These are phyloP conservation scores for Torulaspora franciscae DNA, from an alignment of 805 yeast species.

Conservation along the genomic window DNA sequence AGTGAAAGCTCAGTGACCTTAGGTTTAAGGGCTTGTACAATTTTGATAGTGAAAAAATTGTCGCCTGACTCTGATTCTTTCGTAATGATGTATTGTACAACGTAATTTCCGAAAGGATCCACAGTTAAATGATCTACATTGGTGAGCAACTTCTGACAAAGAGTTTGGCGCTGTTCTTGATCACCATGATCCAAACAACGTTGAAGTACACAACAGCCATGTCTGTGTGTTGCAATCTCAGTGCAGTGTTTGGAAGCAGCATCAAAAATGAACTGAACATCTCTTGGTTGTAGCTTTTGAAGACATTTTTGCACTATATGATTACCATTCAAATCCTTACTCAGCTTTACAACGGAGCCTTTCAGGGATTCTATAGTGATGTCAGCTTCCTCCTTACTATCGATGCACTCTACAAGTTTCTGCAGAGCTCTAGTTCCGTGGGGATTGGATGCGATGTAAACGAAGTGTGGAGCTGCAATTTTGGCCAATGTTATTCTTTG, in stretches of 20 bases:
- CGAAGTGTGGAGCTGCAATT: constrained; percentile 67
- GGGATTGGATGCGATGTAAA: constrained; percentile 80
- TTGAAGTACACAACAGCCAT: constrained; percentile 96
- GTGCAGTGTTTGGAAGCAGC: constrained; percentile 70
- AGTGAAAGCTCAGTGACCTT: constrained; percentile 51
- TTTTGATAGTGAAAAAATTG: constrained; percentile 32
- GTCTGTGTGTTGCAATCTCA: constrained; percentile 89
- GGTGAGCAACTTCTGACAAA: constrained; percentile 63
- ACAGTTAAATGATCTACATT: constrained; percentile 66
- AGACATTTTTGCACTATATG: constrained; percentile 94
- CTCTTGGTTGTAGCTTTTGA: constrained; percentile 59
- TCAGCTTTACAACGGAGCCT: constrained; percentile 69
- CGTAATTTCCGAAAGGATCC: constrained; percentile 97
- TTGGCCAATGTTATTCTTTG: constrained; percentile 67
- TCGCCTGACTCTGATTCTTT: constrained; percentile 37
- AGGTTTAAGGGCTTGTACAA: constrained; percentile 35
- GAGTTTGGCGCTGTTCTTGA: constrained; percentile 56
- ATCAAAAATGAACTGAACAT: constrained; percentile 84
- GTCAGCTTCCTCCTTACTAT: constrained; percentile 64
- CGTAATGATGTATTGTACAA: constrained; percentile 81
- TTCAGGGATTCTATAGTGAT: constrained; percentile 56
- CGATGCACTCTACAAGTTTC: constrained; percentile 78
- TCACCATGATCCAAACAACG: constrained; percentile 91
- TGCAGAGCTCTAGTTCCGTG: constrained; percentile 97
- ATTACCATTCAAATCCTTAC: constrained; percentile 91